Conservation (phyloP, 169 alveolate species). For the Plasmodium relictum region DNA sequence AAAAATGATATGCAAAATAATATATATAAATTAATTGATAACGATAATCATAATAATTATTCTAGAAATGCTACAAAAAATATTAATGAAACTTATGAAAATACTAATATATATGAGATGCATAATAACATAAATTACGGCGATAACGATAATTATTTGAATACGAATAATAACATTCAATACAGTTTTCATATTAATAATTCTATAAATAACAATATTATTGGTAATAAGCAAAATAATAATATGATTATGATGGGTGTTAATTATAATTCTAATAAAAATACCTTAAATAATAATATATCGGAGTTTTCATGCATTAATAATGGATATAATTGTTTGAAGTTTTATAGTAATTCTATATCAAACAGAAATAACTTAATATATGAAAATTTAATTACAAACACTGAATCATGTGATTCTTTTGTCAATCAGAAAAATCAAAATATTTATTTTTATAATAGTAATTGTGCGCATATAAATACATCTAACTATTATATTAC, state of each 20-base stretch:
- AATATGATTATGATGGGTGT: not conserved
- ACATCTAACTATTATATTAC: not conserved
- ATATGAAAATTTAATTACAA: conserved; percentile 8
- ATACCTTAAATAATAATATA: not conserved
- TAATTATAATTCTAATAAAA: conserved; percentile 4
- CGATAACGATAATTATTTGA: not conserved
- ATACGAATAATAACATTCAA: conserved; percentile 4
- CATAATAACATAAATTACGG: not conserved
- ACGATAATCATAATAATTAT: not conserved
- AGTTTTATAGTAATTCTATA: conserved; percentile 3
- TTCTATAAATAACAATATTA: not conserved
- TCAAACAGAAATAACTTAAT: not conserved
- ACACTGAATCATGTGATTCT: conserved; percentile 16
- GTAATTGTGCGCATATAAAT: not conserved
- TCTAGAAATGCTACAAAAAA: not conserved
- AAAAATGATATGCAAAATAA: not conserved
- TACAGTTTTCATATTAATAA: not conserved
- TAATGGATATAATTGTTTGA: not conserved
- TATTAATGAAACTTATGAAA: conserved; percentile 12
- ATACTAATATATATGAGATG: conserved; percentile 11
- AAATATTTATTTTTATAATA: not conserved
- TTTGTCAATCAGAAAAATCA: conserved; percentile 1
- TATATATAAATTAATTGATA: not conserved
- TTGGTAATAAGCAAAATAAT: not conserved
- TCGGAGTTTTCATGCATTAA: not conserved